These are phyloP conservation scores for Apiospora marii DNA, from an alignment of 2,329 filamentous ascomycete genomes.

Conservation along the genomic window DNA sequence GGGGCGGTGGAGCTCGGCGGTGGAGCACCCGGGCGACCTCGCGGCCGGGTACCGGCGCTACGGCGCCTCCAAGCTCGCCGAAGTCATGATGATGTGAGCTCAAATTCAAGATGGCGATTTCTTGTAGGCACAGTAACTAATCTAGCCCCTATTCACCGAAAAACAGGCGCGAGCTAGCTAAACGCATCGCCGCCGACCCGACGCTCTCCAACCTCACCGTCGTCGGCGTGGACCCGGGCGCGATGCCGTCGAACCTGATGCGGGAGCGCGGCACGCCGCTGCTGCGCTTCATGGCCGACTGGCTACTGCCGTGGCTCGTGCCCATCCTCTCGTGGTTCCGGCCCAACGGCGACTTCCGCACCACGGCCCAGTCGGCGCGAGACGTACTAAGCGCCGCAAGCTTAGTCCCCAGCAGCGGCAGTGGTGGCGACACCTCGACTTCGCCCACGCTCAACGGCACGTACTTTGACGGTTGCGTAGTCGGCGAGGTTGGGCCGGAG, in stretches of 20 bases:
- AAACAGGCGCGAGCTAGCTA: constrained; percentile 35
- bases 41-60: constrained; percentile 37
- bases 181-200: constrained; percentile 34
- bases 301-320: constrained; percentile 29
- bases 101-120: neutral
- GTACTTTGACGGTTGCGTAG: constrained; percentile 70
- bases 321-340: constrained; percentile 31
- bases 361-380: constrained; percentile 39
- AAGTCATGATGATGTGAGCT: constrained; percentile 39
- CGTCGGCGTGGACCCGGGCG: constrained; percentile 41
- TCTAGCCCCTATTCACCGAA: neutral
- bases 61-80: constrained; percentile 36
- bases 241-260: constrained; percentile 36
- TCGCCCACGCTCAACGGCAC: constrained; percentile 50
- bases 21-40: constrained; percentile 30
- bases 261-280: constrained; percentile 33
- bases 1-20: constrained; percentile 30
- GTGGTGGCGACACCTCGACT: constrained; percentile 35
- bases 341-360: constrained; percentile 37
- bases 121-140: neutral
- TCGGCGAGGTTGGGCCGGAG: constrained; percentile 57
- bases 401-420: constrained; percentile 34
- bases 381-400: constrained; percentile 40
- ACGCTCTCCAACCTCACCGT: constrained; percentile 36
- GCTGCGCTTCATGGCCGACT: constrained; percentile 32